These are phyloP conservation scores for Tieghemostelium lacteum DNA, from an alignment of 78 protist species.

Conservation along the genomic window DNA sequence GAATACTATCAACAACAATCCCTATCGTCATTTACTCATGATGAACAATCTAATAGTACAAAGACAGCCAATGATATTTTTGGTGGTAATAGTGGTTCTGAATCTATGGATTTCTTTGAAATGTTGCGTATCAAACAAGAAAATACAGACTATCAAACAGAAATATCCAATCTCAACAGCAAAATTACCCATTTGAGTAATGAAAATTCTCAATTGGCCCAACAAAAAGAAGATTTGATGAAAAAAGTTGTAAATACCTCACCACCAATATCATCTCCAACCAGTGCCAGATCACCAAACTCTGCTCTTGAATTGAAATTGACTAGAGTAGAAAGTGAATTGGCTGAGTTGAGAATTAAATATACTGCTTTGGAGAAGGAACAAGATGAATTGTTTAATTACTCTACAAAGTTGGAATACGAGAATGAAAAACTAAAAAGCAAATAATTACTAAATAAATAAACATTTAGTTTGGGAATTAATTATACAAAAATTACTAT, in stretches of 20 bases:
- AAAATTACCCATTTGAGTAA: constrained; percentile 5
- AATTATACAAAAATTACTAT: no score
- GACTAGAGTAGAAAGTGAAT: constrained; percentile 38
- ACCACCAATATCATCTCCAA: neutral
- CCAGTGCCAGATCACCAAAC: neutral
- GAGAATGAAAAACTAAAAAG: constrained; percentile 47
- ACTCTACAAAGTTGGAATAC: constrained; percentile 33
- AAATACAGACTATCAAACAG: constrained; percentile 4
- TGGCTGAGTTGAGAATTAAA: constrained; percentile 42
- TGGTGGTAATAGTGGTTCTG: neutral
- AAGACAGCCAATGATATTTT: constrained; percentile 11
- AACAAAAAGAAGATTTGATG: constrained; percentile 25
- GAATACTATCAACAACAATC: neutral
- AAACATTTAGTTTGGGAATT: no score
- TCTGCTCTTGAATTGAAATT: constrained; percentile 1
- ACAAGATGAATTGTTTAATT: constrained; percentile 46
- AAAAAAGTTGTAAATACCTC: neutral
- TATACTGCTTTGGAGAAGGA: constrained; percentile 32
- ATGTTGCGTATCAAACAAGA: constrained; percentile 54
- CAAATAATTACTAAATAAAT: no score
- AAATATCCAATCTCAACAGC: constrained; percentile 2
- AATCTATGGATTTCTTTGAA: constrained; percentile 47
- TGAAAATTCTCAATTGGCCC: constrained; percentile 6
- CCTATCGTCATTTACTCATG: neutral
- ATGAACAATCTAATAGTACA: neutral